A percentile compares a stretch with the other conserved stretches of the same genome.
Evolutionary conservation across 1,284 basidiomycete genomes (phyloP).

Genomic region (Moesziomyces sp.): DNA sequence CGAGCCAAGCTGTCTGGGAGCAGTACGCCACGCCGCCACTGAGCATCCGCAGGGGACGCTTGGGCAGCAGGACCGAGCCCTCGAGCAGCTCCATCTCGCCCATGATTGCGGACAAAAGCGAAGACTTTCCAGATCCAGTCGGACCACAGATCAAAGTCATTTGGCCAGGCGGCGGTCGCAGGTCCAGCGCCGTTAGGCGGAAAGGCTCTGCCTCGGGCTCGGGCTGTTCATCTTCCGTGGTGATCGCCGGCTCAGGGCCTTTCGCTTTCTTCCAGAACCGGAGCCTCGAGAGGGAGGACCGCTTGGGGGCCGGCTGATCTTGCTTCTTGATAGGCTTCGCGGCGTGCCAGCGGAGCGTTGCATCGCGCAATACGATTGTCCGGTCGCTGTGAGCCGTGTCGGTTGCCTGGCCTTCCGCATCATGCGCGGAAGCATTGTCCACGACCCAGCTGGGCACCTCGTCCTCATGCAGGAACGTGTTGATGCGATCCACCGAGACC

Average conservation of each 20-base stretch:
- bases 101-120: conserved; percentile 54
- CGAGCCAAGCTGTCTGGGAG: conserved; percentile 57
- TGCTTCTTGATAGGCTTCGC: conserved; percentile 5
- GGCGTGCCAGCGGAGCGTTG: conserved; percentile 71
- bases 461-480: conserved; percentile 82
- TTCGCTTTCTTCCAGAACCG: conserved; percentile 20
- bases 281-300: conserved; percentile 7
- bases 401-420: not conserved
- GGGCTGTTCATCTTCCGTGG: not conserved
- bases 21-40: conserved; percentile 50
- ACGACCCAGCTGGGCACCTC: conserved; percentile 81
- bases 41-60: conserved; percentile 19
- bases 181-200: conserved; percentile 36
- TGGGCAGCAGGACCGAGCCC: conserved; percentile 37
- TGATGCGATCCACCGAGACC: conserved; percentile 82
- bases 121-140: conserved; percentile 59
- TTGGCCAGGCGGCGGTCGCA: conserved; percentile 34
- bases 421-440: conserved; percentile 22
- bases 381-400: conserved; percentile 54
- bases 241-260: not conserved
- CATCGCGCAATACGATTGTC: conserved; percentile 76
- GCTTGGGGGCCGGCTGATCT: conserved; percentile 1
- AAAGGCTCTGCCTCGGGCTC: conserved; percentile 27
- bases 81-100: conserved; percentile 52
- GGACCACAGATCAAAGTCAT: conserved; percentile 60